phyloP scores from a whole-genome alignment of 306 rosid species.

The apple (Malus domestica) region ASM211411v1 NC_041790.1:19947501-19948000 shows the following conservation, averaged over 20 bases:
- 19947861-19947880: constrained; percentile 58
- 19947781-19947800: constrained; percentile 4
- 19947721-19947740: not conserved
- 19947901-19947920: not conserved
- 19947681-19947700: too few relatives aligned
- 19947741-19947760: not conserved
- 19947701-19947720: too few relatives aligned
- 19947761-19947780: not conserved
- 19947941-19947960: not conserved
- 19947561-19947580: not conserved
- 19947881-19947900: constrained; percentile 41
- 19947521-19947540: not conserved
- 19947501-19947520: not conserved
- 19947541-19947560: not conserved
- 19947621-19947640: not conserved
- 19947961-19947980: not conserved
- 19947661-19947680: too few relatives aligned
- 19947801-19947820: constrained; percentile 73
- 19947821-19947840: constrained; percentile 95
- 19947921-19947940: not conserved
- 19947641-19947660: not conserved
- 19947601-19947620: not conserved
- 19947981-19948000: not conserved
- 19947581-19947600: not conserved
- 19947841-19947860: constrained; percentile 51